A percentile compares a stretch with the other conserved stretches of the same genome.
Conservation (phyloP, 495 filamentous ascomycete species). For the Neurospora sp. region DNA sequence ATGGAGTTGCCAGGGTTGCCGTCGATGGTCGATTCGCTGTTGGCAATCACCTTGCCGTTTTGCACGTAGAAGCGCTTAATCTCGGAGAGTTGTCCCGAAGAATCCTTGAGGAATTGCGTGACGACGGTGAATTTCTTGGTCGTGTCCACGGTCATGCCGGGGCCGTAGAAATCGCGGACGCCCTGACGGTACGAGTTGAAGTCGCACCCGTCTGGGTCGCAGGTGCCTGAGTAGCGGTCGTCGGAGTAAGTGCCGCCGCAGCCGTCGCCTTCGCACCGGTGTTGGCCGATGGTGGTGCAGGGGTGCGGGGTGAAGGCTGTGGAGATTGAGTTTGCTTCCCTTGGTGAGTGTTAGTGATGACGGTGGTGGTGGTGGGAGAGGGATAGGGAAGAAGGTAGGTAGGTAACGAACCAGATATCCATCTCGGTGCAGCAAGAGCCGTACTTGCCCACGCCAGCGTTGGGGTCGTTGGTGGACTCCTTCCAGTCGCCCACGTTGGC, state of each 20-base stretch:
- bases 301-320: conserved; percentile 55
- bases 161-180: conserved; percentile 49
- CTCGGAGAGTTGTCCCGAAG: conserved; percentile 40
- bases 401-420: conserved; percentile 41
- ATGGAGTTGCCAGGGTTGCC: conserved; percentile 38
- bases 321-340: conserved; percentile 52
- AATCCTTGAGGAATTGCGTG: conserved; percentile 49
- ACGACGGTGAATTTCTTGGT: conserved; percentile 57
- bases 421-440: conserved; percentile 63
- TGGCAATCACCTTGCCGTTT: conserved; percentile 48
- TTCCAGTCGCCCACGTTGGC: conserved; percentile 49
- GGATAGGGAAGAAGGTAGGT: background rate
- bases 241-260: conserved; percentile 40
- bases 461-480: conserved; percentile 44
- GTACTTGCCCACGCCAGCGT: conserved; percentile 45
- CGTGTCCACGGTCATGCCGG: conserved; percentile 51
- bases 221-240: conserved; percentile 42
- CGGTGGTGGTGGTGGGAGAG: background rate
- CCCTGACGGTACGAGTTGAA: conserved; percentile 65
- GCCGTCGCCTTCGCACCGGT: conserved; percentile 38
- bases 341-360: background rate
- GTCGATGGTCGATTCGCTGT: conserved; percentile 36
- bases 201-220: conserved; percentile 61
- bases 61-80: conserved; percentile 64
- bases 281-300: conserved; percentile 46